Percentiles rank a stretch among this genome's conserved stretches.
Evolutionary conservation across 1,284 basidiomycete species (phyloP).

Genomic region (Polyporus tsugae): DNA sequence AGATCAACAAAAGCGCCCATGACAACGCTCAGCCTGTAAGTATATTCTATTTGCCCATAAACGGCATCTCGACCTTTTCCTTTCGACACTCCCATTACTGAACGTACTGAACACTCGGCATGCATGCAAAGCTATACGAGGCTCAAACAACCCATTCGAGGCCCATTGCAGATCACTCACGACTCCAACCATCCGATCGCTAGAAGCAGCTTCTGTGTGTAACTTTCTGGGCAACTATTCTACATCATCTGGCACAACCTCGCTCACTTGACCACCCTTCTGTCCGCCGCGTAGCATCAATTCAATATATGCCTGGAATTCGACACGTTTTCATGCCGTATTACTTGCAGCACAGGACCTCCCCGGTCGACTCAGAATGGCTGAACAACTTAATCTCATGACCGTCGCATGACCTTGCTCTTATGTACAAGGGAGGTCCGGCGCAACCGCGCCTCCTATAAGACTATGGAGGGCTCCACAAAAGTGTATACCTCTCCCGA

Average conservation of each 20-base stretch:
- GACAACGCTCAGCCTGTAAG: too few relatives aligned
- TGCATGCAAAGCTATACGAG: not conserved
- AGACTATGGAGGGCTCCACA: constrained; percentile 6
- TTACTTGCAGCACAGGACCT: not conserved
- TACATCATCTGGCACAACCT: not conserved
- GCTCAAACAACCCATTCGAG: not conserved
- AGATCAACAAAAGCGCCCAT: too few relatives aligned
- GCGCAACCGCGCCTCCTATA: constrained; percentile 14
- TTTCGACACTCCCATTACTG: not conserved
- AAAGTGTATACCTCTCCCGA: not conserved
- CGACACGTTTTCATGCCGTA: not conserved
- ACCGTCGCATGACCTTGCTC: constrained; percentile 29
- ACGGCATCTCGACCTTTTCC: not conserved
- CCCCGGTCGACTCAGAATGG: not conserved
- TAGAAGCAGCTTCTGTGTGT: not conserved
- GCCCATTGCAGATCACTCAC: not conserved
- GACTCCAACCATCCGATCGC: not conserved
- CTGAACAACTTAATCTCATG: constrained; percentile 24
- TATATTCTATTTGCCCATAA: not conserved
- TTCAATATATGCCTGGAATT: not conserved
- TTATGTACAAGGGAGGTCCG: constrained; percentile 12
- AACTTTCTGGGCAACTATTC: not conserved
- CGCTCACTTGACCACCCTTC: not conserved
- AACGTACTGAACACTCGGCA: not conserved
- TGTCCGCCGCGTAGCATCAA: not conserved